phyloP scores from a whole-genome alignment of 1,284 basidiomycete genomes.

The Ustilago cynodontis region DNA sequence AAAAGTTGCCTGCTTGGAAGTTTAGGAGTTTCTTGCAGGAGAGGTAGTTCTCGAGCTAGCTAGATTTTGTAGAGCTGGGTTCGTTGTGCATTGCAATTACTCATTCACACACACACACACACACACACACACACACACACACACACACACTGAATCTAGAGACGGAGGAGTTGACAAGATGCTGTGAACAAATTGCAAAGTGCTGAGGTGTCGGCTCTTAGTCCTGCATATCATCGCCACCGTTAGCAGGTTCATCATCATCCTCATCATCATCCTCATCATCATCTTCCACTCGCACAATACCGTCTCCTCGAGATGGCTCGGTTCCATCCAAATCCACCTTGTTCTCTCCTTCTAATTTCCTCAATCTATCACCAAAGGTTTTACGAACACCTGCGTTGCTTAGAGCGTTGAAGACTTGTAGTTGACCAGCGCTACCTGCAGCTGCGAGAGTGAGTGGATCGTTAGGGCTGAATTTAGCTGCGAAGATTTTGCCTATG shows the following conservation, averaged over 20 bases:
- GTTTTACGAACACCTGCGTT: constrained; percentile 70
- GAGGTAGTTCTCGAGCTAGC: constrained; percentile 17
- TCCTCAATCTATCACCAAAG: constrained; percentile 68
- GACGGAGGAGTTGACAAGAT: no score
- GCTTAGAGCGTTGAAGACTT: constrained; percentile 83
- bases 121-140: no score
- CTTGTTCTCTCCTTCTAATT: constrained; percentile 14
- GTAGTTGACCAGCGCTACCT: constrained; percentile 89
- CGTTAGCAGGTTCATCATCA: constrained; percentile 25
- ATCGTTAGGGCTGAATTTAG: constrained; percentile 91
- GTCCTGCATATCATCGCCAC: constrained; percentile 43
- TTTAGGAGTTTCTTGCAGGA: constrained; percentile 44
- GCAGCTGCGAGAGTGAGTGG: constrained; percentile 93
- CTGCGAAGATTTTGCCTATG: constrained; percentile 93
- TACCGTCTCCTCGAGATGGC: constrained; percentile 46
- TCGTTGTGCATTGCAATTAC: not conserved
- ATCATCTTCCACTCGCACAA: constrained; percentile 51
- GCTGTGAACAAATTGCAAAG: not conserved
- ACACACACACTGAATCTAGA: not conserved
- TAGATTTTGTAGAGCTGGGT: not conserved
- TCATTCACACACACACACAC: no score
- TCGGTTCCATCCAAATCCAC: constrained; percentile 44
- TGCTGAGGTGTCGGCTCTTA: no score
- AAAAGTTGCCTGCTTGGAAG: constrained; percentile 38
- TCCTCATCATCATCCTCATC: constrained; percentile 49